Conservation (phyloP, 2,329 filamentous ascomycete species). For the Diaporthe sp. region DNA sequence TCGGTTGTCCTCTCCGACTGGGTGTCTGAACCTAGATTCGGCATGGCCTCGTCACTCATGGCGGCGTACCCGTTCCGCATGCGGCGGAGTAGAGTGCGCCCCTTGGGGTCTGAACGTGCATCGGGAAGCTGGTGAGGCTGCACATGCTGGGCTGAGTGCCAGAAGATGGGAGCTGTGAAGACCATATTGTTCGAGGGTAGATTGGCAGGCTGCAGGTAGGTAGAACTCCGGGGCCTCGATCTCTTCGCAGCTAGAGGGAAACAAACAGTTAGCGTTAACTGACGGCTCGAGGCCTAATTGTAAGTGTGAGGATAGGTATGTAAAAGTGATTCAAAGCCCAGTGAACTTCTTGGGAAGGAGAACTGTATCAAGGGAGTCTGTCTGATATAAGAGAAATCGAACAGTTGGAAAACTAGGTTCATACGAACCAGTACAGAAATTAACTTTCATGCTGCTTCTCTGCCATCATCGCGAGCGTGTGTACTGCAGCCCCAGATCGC, state of each 20-base stretch:
- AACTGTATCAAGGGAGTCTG: neutral
- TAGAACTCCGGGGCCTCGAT: neutral
- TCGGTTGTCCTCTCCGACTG: neutral
- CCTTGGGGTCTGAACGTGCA: slow-evolving; percentile 18
- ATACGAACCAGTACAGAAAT: neutral
- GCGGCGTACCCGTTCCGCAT: slow-evolving; percentile 9
- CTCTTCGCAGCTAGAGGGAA: neutral
- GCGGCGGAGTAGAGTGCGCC: slow-evolving; percentile 10
- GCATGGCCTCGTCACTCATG: slow-evolving; percentile 14
- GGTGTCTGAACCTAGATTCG: neutral
- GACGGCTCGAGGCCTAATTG: neutral
- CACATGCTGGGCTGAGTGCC: slow-evolving; percentile 7
- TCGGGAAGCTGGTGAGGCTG: slow-evolving; percentile 24
- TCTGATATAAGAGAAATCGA: neutral
- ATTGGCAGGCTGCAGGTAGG: too few relatives aligned
- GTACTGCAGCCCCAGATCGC: slow-evolving; percentile 1
- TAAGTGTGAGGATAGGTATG: neutral
- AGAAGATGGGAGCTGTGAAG: slow-evolving; percentile 17
- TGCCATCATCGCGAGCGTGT: slow-evolving; percentile 6
- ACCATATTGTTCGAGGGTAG: neutral
- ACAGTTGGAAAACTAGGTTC: neutral
- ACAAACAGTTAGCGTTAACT: neutral
- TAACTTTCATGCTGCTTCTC: slow-evolving; percentile 16
- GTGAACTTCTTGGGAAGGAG: neutral
- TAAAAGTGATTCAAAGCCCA: neutral